A percentile compares a stretch with the other conserved stretches of the same genome.
Conservation (phyloP, 352 stramenopile genomes). For the Globisporangium iwayamae region DNA sequence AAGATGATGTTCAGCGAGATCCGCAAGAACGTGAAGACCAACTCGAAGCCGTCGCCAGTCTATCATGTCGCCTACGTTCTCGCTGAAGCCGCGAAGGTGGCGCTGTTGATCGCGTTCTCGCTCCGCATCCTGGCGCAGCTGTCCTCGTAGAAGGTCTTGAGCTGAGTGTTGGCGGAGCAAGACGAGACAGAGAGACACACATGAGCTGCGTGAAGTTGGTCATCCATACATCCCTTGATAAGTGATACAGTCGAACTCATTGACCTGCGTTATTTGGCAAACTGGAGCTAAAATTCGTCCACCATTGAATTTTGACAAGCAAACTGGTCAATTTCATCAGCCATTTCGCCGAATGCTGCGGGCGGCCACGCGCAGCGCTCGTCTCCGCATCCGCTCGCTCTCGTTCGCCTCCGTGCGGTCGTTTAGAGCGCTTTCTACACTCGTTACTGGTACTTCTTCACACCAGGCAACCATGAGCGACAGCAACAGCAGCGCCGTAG, state of each 20-base stretch:
- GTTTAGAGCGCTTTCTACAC: neutral
- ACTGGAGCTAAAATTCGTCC: neutral
- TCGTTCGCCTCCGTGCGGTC: neutral
- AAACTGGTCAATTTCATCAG: neutral
- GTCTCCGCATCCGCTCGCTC: neutral
- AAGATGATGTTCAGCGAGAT: slow-evolving; percentile 58
- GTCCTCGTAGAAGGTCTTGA: slow-evolving; percentile 13
- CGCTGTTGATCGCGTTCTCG: slow-evolving; percentile 41
- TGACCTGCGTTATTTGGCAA: slow-evolving; percentile 5
- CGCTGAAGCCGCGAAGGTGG: slow-evolving; percentile 42
- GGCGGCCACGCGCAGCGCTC: neutral
- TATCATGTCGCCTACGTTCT: slow-evolving; percentile 52
- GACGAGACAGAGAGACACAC: neutral
- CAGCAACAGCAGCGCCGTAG: neutral
- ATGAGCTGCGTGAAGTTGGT: neutral
- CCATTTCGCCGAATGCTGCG: slow-evolving; percentile 5
- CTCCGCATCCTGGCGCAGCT: slow-evolving; percentile 48
- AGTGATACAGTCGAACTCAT: neutral
- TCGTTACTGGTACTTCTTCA: neutral
- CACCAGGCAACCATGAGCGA: neutral
- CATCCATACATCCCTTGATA: neutral
- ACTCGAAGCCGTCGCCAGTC: slow-evolving; percentile 27
- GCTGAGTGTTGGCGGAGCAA: too few species aligned
- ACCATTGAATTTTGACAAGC: slow-evolving; percentile 4
- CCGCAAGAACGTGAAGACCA: slow-evolving; percentile 41